Evolutionary conservation across 345 rosid species (phyloP).

Genomic region (Camelina hispida): DNA sequence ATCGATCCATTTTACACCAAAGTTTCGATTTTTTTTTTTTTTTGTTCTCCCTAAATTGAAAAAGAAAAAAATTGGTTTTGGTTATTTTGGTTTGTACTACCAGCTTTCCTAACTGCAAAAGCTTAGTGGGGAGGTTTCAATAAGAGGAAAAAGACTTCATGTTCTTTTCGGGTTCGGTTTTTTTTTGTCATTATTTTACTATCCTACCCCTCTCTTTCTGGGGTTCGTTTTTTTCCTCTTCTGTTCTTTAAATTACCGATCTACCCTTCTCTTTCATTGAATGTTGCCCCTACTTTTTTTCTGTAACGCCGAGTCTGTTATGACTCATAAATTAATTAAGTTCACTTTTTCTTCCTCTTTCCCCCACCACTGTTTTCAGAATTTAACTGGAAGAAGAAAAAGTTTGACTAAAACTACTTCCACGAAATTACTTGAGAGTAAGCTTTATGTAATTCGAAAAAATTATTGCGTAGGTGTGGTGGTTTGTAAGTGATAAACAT

Average conservation of each 20-base stretch:
- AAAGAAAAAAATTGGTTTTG: not conserved
- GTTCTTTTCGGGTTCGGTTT: conserved; percentile 33
- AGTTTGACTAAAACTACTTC: not conserved
- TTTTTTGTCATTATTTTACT: conserved; percentile 41
- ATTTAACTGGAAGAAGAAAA: not conserved
- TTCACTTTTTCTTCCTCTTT: not conserved
- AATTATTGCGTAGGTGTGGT: not conserved
- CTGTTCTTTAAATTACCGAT: conserved; percentile 33
- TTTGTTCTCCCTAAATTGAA: not conserved
- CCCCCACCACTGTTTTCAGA: not conserved
- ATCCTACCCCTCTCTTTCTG: conserved; percentile 31
- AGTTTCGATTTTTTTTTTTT: not conserved
- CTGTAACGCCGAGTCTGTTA: conserved; percentile 36
- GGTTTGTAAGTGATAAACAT: not conserved
- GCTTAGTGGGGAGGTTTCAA: conserved; percentile 35
- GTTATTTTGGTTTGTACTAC: conserved; percentile 33
- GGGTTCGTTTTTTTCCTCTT: not conserved
- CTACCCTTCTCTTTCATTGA: conserved; percentile 33
- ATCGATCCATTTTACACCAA: conserved; percentile 20
- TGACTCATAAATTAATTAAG: conserved; percentile 3
- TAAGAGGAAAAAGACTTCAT: conserved; percentile 19
- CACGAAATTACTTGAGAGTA: not conserved
- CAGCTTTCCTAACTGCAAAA: conserved; percentile 68
- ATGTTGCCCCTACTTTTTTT: not conserved
- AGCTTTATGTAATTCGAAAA: not conserved